Evolutionary conservation across 805 yeast genomes (phyloP).

Genomic region (Debaryomyces castellii): DNA sequence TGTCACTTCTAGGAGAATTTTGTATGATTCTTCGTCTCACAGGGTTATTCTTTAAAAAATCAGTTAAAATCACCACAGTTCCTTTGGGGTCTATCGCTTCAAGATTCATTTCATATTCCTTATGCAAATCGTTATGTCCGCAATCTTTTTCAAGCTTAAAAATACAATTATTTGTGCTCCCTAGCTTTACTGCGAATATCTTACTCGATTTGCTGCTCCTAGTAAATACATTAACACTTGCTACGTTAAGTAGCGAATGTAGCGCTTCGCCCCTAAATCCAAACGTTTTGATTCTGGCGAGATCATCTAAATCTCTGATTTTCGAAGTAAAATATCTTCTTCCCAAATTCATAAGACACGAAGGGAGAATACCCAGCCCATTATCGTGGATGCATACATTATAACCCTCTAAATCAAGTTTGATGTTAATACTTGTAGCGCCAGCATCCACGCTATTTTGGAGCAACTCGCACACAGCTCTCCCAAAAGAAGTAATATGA

Average conservation of each 20-base stretch:
- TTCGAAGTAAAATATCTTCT: slow-evolving; percentile 57
- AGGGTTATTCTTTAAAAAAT: slow-evolving; percentile 43
- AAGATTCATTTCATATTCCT: slow-evolving; percentile 3
- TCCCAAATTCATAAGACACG: slow-evolving; percentile 50
- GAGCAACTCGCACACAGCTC: slow-evolving; percentile 49
- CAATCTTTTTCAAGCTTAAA: too few relatives aligned
- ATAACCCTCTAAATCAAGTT: slow-evolving; percentile 29
- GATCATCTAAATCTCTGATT: slow-evolving; percentile 31
- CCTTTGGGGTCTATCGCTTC: slow-evolving; percentile 24
- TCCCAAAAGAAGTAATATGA: slow-evolving; percentile 31
- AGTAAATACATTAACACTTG: slow-evolving; percentile 49
- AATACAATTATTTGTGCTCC: too few relatives aligned
- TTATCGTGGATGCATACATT: slow-evolving; percentile 55
- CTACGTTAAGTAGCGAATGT: slow-evolving; percentile 48
- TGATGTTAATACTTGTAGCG: slow-evolving; percentile 38
- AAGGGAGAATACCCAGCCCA: slow-evolving; percentile 64
- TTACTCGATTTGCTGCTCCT: slow-evolving; percentile 16
- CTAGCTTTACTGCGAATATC: neutral
- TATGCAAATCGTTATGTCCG: slow-evolving; percentile 2
- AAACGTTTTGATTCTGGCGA: slow-evolving; percentile 40
- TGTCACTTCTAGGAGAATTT: slow-evolving; percentile 15
- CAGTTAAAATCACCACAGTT: slow-evolving; percentile 34
- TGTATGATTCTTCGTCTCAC: slow-evolving; percentile 37
- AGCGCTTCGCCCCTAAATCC: slow-evolving; percentile 81
- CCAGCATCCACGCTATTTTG: slow-evolving; percentile 58